Conservation (phyloP, 2,329 filamentous ascomycete species). For the Penicillium sp. region DNA sequence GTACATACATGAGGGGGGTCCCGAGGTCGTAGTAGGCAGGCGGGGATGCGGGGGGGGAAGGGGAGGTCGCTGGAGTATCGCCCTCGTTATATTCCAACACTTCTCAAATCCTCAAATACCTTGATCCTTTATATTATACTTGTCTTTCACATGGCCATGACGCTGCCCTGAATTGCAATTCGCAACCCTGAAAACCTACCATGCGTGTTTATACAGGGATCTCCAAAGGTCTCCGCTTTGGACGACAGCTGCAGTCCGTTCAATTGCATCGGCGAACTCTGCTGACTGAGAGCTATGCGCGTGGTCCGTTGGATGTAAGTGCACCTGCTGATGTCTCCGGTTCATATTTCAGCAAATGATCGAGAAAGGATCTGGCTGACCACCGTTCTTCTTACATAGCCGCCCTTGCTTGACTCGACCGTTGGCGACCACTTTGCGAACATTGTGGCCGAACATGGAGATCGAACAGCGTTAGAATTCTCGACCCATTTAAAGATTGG, state of each 20-base stretch:
- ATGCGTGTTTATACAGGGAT: conserved; percentile 19
- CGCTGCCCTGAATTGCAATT: neutral
- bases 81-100: no score
- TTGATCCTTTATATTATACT: no score
- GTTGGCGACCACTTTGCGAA: conserved; percentile 51
- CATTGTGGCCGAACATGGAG: conserved; percentile 49
- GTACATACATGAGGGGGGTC: no score
- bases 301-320: conserved; percentile 28
- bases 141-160: conserved; percentile 8
- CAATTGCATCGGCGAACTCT: conserved; percentile 18
- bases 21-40: no score
- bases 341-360: neutral
- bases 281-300: conserved; percentile 29
- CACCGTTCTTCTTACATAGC: conserved; percentile 28
- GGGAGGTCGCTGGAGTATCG: no score
- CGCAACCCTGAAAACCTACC: conserved; percentile 5
- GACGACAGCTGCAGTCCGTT: neutral
- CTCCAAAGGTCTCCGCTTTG: conserved; percentile 7
- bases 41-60: no score
- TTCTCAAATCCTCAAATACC: no score
- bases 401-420: conserved; percentile 52
- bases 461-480: conserved; percentile 55
- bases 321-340: neutral
- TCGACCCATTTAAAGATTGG: neutral
- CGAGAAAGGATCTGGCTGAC: neutral